Conservation (phyloP, 345 rosid species). For the Lumnitzera littorea region DNA sequence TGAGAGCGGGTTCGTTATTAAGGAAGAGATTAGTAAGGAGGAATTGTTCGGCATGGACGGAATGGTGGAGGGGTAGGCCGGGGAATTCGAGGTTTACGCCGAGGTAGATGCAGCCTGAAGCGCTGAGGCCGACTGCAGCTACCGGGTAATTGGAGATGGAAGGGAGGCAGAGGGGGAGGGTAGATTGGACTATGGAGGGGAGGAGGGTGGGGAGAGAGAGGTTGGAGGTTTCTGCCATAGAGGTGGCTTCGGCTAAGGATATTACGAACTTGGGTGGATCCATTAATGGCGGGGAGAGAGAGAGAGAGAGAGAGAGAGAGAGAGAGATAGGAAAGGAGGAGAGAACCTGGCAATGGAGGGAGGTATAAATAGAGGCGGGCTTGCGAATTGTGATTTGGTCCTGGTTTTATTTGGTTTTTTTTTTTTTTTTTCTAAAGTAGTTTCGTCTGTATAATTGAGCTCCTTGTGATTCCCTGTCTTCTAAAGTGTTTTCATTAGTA, state of each 20-base stretch:
- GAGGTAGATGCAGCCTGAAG: conserved; percentile 80
- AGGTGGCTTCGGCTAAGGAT: conserved; percentile 55
- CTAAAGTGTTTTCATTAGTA: too few species aligned
- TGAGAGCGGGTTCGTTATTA: conserved; percentile 50
- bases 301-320: background rate
- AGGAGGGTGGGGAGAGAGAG: conserved; percentile 52
- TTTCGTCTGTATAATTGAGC: too few species aligned
- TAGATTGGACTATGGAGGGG: conserved; percentile 56
- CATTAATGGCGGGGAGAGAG: conserved; percentile 16
- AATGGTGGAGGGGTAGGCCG: conserved; percentile 81
- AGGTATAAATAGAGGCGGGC: too few species aligned
- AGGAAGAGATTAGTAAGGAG: conserved; percentile 78
- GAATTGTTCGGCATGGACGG: conserved; percentile 97
- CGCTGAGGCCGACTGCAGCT: conserved; percentile 76
- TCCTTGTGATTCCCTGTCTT: too few species aligned
- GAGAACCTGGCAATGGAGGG: too few species aligned
- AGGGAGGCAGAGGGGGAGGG: conserved; percentile 64
- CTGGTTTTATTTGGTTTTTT: too few species aligned
- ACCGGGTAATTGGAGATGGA: conserved; percentile 80
- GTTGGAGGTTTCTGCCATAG: conserved; percentile 46
- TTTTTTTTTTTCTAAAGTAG: too few species aligned
- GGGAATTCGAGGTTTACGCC: conserved; percentile 90
- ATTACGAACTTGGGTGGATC: conserved; percentile 56
- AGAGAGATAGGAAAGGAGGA: background rate
- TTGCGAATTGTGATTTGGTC: too few species aligned